Evolutionary conservation across 495 filamentous ascomycete species (phyloP).

Genomic region (Saxophila tyrrhenica): DNA sequence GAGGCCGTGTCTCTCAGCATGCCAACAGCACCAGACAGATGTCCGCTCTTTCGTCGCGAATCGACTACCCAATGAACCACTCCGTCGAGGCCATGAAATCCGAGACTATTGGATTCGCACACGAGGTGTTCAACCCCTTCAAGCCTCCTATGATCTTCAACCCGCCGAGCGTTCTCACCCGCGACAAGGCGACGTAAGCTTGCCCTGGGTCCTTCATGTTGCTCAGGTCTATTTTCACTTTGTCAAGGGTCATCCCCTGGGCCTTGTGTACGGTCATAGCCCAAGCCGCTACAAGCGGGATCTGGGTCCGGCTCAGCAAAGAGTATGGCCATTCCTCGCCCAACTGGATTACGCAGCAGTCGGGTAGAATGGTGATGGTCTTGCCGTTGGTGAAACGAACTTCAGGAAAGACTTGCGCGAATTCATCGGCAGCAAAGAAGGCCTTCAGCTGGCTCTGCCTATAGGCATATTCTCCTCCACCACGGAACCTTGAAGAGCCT

Average conservation of each 20-base stretch:
- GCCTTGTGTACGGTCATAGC: slow-evolving; percentile 39
- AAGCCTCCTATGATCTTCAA: slow-evolving; percentile 26
- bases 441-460: slow-evolving; percentile 10
- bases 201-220: slow-evolving; percentile 33
- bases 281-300: slow-evolving; percentile 36
- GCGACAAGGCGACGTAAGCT: slow-evolving; percentile 35
- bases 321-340: slow-evolving; percentile 31
- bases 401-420: slow-evolving; percentile 21
- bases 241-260: slow-evolving; percentile 37
- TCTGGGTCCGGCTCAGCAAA: slow-evolving; percentile 31
- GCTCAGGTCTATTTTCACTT: slow-evolving; percentile 29
- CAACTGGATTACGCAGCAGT: slow-evolving; percentile 37
- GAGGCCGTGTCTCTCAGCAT: no score
- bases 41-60: no score
- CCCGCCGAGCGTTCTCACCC: slow-evolving; percentile 28
- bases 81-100: neutral
- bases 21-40: no score
- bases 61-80: neutral
- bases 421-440: slow-evolving; percentile 3
- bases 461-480: neutral
- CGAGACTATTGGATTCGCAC: neutral
- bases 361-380: slow-evolving; percentile 33
- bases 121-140: neutral
- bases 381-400: slow-evolving; percentile 28
- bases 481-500: neutral